Evolutionary conservation across 2,329 filamentous ascomycete genomes (phyloP).

Genomic region (Dactylellina haptotyla): DNA sequence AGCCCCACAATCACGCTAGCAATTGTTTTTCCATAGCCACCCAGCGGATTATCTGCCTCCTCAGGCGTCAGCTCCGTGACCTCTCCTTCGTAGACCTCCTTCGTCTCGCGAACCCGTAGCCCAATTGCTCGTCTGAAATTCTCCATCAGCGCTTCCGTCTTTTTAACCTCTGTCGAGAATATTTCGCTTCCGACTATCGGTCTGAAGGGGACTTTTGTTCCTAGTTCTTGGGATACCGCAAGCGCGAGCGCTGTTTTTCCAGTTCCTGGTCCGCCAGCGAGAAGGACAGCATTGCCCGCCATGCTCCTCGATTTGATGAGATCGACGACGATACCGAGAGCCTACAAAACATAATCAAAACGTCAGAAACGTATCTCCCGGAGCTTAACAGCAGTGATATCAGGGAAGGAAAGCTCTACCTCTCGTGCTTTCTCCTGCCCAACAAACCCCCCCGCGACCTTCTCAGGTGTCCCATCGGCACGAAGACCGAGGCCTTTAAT

Average conservation of each 20-base stretch:
- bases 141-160: slow-evolving; percentile 99
- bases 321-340: slow-evolving; percentile 94
- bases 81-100: slow-evolving; percentile 99
- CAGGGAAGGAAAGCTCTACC: slow-evolving; percentile 65
- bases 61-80: slow-evolving; percentile 97
- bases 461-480: slow-evolving; percentile 84
- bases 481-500: slow-evolving; percentile 94
- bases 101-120: slow-evolving; percentile 94
- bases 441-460: slow-evolving; percentile 82
- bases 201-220: slow-evolving; percentile 98
- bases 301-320: slow-evolving; percentile 97
- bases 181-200: slow-evolving; percentile 98
- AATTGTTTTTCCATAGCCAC: slow-evolving; percentile 96
- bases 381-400: neutral
- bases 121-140: slow-evolving; percentile 96
- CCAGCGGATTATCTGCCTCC: slow-evolving; percentile 96
- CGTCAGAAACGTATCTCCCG: neutral
- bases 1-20: slow-evolving; percentile 92
- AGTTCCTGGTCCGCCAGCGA: slow-evolving; percentile 93
- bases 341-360: slow-evolving; percentile 66
- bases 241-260: slow-evolving; percentile 97
- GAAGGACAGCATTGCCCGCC: slow-evolving; percentile 90
- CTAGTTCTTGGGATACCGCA: slow-evolving; percentile 94
- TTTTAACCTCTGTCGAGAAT: slow-evolving; percentile 98
- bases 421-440: slow-evolving; percentile 89